phyloP scores from a whole-genome alignment of 306 rosid species.

The Abrus pulchellus region DNA sequence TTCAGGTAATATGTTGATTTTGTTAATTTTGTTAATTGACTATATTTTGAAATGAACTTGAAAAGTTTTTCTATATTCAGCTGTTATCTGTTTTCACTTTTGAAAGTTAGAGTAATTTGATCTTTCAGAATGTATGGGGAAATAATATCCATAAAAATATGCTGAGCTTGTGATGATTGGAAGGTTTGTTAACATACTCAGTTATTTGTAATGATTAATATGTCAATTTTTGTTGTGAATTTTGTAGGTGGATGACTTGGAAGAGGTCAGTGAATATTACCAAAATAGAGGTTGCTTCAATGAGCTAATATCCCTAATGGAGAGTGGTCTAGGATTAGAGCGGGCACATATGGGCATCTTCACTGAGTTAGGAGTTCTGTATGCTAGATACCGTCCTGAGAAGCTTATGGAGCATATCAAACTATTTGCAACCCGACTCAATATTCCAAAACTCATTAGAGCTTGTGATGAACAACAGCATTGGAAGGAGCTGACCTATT shows the following conservation, averaged over 20 bases:
- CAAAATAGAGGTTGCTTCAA: constrained; percentile 99
- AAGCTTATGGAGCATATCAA: constrained; percentile 99
- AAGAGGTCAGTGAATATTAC: constrained; percentile 98
- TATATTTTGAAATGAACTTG: constrained; percentile 19
- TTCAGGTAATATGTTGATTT: constrained; percentile 71
- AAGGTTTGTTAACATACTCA: constrained; percentile 16
- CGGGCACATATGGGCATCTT: constrained; percentile 99
- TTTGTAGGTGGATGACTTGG: constrained; percentile 96
- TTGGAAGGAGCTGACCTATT: constrained; percentile 96
- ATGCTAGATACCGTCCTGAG: constrained; percentile 99
- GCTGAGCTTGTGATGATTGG: constrained; percentile 31
- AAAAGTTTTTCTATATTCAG: constrained; percentile 24
- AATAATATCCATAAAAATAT: constrained; percentile 31
- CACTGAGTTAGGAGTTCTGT: constrained; percentile 96
- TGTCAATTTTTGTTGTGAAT: constrained; percentile 37
- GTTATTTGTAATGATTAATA: constrained; percentile 19
- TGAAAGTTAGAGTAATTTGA: constrained; percentile 25
- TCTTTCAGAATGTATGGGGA: constrained; percentile 34
- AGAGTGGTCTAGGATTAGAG: constrained; percentile 98
- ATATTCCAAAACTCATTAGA: constrained; percentile 96
- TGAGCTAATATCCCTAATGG: constrained; percentile 97
- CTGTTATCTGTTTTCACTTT: constrained; percentile 10
- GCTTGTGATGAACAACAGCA: constrained; percentile 99
- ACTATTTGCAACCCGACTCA: constrained; percentile 90
- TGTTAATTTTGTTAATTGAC: constrained; percentile 4